Conservation (phyloP, 2,329 filamentous ascomycete genomes). For the Aureobasidium sp. region DNA sequence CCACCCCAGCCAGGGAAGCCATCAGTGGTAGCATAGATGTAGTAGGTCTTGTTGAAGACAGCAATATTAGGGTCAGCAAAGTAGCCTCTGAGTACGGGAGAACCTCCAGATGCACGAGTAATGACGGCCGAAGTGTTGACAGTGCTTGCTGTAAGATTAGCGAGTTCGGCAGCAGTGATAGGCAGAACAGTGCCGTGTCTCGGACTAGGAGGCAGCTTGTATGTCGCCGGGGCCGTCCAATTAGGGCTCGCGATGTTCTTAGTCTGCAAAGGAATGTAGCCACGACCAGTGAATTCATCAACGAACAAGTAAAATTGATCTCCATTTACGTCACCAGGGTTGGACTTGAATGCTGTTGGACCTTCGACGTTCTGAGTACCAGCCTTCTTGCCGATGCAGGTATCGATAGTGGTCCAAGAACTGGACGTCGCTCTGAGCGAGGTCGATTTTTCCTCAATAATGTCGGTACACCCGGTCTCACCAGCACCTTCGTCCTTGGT, state of each 20-base stretch:
- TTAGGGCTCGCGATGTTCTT: conserved; percentile 52
- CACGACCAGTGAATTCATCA: conserved; percentile 58
- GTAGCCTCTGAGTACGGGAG: conserved; percentile 21
- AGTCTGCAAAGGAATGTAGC: conserved; percentile 62
- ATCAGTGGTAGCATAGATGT: conserved; percentile 55
- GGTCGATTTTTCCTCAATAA: conserved; percentile 58
- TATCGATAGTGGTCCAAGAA: conserved; percentile 50
- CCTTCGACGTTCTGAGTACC: conserved; percentile 58
- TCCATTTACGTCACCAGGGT: conserved; percentile 54
- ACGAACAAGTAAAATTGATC: conserved; percentile 64
- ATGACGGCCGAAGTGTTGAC: neutral
- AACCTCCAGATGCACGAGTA: neutral
- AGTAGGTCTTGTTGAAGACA: conserved; percentile 49
- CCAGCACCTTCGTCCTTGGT: conserved; percentile 61
- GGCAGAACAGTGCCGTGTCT: conserved; percentile 62
- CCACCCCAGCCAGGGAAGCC: conserved; percentile 52
- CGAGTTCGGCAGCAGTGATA: conserved; percentile 54
- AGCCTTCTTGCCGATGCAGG: conserved; percentile 58
- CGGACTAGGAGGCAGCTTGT: conserved; percentile 54
- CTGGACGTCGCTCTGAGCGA: conserved; percentile 45
- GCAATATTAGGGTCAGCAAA: conserved; percentile 56
- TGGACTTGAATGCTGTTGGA: conserved; percentile 58
- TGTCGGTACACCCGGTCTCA: conserved; percentile 58
- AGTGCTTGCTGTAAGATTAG: conserved; percentile 31
- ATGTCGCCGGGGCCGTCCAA: conserved; percentile 54